phyloP scores from a whole-genome alignment of 1,139 yeast species.

The Lodderomyces elongisporus region DNA sequence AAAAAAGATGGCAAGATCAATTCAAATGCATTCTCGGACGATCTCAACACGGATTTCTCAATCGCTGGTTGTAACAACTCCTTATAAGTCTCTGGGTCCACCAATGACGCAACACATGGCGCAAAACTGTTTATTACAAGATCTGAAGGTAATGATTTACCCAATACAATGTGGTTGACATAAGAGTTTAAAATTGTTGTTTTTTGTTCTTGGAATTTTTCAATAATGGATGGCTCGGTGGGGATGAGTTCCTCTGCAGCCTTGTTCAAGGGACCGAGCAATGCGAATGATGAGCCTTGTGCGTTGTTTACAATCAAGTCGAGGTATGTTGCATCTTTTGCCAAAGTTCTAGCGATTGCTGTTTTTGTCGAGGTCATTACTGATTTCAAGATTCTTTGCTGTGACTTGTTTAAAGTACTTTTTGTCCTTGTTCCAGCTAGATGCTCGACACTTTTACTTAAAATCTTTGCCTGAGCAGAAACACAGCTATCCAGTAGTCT shows the following conservation, averaged over 20 bases:
- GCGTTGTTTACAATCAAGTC: constrained; percentile 12
- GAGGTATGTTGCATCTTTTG: constrained; percentile 8
- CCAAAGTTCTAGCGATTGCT: constrained; percentile 17
- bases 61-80: constrained; percentile 51
- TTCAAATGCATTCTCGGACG: constrained; percentile 70
- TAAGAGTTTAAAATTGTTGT: constrained; percentile 17
- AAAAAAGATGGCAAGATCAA: constrained; percentile 48
- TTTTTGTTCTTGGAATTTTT: constrained; percentile 18
- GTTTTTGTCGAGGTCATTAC: constrained; percentile 35
- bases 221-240: constrained; percentile 33
- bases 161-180: constrained; percentile 38
- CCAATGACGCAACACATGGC: constrained; percentile 37
- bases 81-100: constrained; percentile 40
- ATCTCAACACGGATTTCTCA: constrained; percentile 74
- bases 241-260: constrained; percentile 37
- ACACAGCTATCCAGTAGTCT: constrained; percentile 12
- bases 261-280: constrained; percentile 38
- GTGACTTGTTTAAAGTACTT: constrained; percentile 26
- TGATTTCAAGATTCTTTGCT: constrained; percentile 43
- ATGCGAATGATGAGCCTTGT: constrained; percentile 13
- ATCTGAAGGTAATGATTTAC: constrained; percentile 34
- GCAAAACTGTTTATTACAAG: constrained; percentile 26
- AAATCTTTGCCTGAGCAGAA: constrained; percentile 21
- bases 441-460: constrained; percentile 17
- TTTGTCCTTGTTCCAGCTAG: no score